phyloP scores from a whole-genome alignment of 2,329 filamentous ascomycete species.

The Calycina herbarum region DNA sequence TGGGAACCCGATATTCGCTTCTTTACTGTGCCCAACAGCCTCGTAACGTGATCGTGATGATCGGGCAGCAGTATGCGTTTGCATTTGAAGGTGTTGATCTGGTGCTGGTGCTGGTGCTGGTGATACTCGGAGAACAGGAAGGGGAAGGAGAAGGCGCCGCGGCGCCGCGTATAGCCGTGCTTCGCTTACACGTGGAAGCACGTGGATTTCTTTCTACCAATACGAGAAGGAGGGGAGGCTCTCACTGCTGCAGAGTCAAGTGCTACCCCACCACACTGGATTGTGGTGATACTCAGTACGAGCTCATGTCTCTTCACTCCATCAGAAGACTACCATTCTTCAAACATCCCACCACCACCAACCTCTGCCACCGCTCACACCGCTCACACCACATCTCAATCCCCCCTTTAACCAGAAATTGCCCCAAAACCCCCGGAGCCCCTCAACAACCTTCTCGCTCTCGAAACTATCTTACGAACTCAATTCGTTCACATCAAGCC shows the following conservation, averaged over 20 bases:
- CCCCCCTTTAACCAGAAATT: neutral
- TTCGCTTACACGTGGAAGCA: neutral
- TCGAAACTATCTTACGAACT: conserved; percentile 32
- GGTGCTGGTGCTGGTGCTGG: conserved; percentile 1
- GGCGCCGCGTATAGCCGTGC: neutral
- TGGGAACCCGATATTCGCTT: neutral
- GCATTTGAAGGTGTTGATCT: neutral
- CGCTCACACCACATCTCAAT: neutral
- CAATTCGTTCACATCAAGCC: conserved; percentile 52
- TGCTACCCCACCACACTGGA: conserved; percentile 2
- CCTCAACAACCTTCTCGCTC: neutral
- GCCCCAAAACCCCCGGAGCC: neutral
- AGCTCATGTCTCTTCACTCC: neutral
- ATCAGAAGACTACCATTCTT: neutral
- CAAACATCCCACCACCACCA: neutral
- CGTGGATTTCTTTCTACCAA: neutral
- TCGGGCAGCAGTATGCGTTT: neutral
- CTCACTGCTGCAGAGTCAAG: neutral
- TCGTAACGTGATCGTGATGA: too few relatives aligned
- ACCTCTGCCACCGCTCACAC: neutral
- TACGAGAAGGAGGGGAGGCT: conserved; percentile 1
- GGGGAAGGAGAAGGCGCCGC: neutral
- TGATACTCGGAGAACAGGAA: neutral
- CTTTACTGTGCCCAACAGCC: too few relatives aligned
- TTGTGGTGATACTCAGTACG: neutral